Percentiles rank a stretch among this genome's conserved stretches.
Evolutionary conservation across 2,329 filamentous ascomycete genomes (phyloP).

Genomic region (Alternaria solani): DNA sequence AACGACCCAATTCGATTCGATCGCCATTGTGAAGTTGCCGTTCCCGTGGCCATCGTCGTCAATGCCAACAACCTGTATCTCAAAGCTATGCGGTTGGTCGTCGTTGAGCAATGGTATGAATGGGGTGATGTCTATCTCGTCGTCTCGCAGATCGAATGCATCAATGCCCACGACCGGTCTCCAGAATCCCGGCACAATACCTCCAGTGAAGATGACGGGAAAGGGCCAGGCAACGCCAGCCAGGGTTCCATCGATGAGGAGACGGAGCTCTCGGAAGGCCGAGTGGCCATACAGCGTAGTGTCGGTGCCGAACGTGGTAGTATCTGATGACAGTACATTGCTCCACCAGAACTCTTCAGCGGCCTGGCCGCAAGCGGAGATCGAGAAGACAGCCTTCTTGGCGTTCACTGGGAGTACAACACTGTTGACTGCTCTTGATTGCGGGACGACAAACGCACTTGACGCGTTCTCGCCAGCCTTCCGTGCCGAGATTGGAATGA

Average conservation of each 20-base stretch:
- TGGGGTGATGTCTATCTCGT: constrained; percentile 82
- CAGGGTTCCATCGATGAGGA: constrained; percentile 75
- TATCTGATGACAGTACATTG: constrained; percentile 73
- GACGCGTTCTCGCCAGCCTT: constrained; percentile 60
- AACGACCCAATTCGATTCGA: constrained; percentile 76
- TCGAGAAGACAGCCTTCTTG: constrained; percentile 74
- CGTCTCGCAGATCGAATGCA: constrained; percentile 79
- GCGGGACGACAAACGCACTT: constrained; percentile 74
- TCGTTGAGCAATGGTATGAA: constrained; percentile 76
- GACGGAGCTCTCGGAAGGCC: constrained; percentile 79
- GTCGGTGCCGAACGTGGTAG: constrained; percentile 65
- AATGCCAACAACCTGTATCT: constrained; percentile 72
- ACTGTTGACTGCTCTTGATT: constrained; percentile 65
- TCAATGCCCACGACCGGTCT: constrained; percentile 80
- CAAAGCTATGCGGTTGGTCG: constrained; percentile 70
- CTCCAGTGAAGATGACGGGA: constrained; percentile 82
- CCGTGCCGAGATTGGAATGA: constrained; percentile 70
- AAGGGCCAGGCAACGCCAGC: constrained; percentile 84
- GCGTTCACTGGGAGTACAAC: constrained; percentile 72
- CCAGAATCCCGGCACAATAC: constrained; percentile 78
- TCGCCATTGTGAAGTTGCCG: constrained; percentile 61
- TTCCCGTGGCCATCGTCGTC: constrained; percentile 62
- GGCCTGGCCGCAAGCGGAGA: constrained; percentile 79
- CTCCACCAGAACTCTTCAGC: constrained; percentile 87
- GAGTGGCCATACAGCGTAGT: constrained; percentile 71